Evolutionary conservation across 208 protist genomes (phyloP).

Genomic region (Leishmania arabica): DNA sequence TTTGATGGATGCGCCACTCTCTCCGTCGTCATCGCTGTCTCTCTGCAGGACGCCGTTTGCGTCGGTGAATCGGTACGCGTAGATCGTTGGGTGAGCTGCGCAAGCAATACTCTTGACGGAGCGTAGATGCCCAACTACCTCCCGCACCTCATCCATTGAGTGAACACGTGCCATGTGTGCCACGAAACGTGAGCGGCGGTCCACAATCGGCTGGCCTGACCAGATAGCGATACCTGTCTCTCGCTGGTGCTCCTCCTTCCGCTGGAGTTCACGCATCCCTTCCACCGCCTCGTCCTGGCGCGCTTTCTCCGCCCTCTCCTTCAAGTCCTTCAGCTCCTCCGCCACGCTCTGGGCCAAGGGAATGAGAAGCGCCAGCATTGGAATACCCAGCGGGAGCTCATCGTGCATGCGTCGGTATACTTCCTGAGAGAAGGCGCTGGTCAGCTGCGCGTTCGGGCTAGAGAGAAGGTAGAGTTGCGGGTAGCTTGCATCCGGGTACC

Average conservation of each 20-base stretch:
- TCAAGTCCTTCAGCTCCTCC: slow-evolving; percentile 47
- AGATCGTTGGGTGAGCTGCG: slow-evolving; percentile 92
- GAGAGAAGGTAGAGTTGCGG: slow-evolving; percentile 56
- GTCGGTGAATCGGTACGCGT: slow-evolving; percentile 92
- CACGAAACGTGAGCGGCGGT: slow-evolving; percentile 89
- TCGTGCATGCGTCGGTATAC: slow-evolving; percentile 49
- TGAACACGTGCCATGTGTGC: slow-evolving; percentile 81
- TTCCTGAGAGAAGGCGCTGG: slow-evolving; percentile 38
- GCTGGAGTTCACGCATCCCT: slow-evolving; percentile 19
- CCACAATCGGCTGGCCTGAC: slow-evolving; percentile 57
- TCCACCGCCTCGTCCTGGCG: slow-evolving; percentile 28
- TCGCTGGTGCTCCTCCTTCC: slow-evolving; percentile 26
- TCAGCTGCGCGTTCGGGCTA: slow-evolving; percentile 65
- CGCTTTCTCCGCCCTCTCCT: slow-evolving; percentile 22
- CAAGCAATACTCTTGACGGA: slow-evolving; percentile 62
- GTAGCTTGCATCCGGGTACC: slow-evolving; percentile 65
- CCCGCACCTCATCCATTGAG: slow-evolving; percentile 46
- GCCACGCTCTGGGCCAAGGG: slow-evolving; percentile 62
- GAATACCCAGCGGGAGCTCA: slow-evolving; percentile 57
- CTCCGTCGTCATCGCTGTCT: slow-evolving; percentile 95
- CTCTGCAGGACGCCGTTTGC: slow-evolving; percentile 63
- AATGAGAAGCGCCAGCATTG: slow-evolving; percentile 66
- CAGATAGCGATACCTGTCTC: slow-evolving; percentile 44
- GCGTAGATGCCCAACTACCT: slow-evolving; percentile 64
- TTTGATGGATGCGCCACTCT: slow-evolving; percentile 81